Base-by-base conservation (phyloP, 73 alveolate species). In the Stentor roeselii region DNA sequence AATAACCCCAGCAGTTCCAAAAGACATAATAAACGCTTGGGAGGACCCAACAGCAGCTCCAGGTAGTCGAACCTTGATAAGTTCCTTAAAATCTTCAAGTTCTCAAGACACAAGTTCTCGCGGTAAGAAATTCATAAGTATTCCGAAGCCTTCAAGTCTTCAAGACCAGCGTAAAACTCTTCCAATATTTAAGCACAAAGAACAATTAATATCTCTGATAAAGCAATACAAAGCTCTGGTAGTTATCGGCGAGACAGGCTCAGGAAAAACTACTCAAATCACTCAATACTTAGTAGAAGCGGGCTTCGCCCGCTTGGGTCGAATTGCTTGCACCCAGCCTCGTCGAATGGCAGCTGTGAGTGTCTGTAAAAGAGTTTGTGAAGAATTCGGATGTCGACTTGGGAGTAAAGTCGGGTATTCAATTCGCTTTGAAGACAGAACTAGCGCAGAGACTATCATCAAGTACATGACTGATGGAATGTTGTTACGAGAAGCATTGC, bases 261-360 rank as follows among this genome's bases (percentile, higher is more conserved):
- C 97, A 37, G 99, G 99, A 0, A 98, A 98, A 87, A 98, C 99
- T 3, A 98, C 99, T 0, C 98, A 98, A 86, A 96, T 98, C 87
- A 97, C 99, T n/a, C 99, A 98, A 92, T 98, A 98, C 92, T 85
- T 98, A 85, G 98, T 91, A 4, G 99, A 98, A 89, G 96, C 97
- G 92, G 99, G 99, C 95, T 76, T 27, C 34, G 39, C 84, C 14
- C 30, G 39, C 14, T 83, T 78, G 42, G 83, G 86, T 75, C 94
- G 95, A 90, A 95, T 98, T 15, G 99, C 99, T 0, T 98, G 99
- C 88, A 98, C 99, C 21, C 97, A 98, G 89, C 99, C 99, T n/a
- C 89, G 99, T 75, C 93, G 99, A 86, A 99, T 98, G n/a, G 99
- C 99, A 15, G 99, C 99, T 42, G 94, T 96, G 98, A 92, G 99